Evolutionary conservation across 352 stramenopile species (phyloP).

Genomic region (Elongisporangium anandrum): DNA sequence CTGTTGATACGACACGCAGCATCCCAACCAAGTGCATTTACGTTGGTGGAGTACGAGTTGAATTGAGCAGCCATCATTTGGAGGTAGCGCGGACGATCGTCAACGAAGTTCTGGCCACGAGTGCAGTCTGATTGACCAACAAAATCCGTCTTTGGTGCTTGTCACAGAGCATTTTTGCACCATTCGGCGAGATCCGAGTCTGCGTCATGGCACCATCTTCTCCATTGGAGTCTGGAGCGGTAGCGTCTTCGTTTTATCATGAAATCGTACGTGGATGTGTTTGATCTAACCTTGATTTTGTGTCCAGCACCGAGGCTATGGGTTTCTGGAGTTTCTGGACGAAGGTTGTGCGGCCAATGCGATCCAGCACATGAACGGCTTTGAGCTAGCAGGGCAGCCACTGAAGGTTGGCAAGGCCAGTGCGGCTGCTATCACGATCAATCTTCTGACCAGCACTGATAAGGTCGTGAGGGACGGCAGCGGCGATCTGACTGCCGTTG

Average conservation of each 20-base stretch:
- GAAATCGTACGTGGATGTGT: conserved; percentile 1
- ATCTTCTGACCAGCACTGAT: conserved; percentile 57
- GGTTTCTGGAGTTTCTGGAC: conserved; percentile 70
- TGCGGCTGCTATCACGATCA: conserved; percentile 56
- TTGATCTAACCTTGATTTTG: not conserved
- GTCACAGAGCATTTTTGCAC: conserved; percentile 73
- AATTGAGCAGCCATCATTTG: conserved; percentile 74
- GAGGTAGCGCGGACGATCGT: conserved; percentile 54
- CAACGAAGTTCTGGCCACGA: not conserved
- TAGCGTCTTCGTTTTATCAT: conserved; percentile 6
- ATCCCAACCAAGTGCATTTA: conserved; percentile 74
- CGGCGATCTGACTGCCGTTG: conserved; percentile 4
- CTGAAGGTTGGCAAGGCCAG: conserved; percentile 80
- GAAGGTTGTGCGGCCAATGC: conserved; percentile 53
- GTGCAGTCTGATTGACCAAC: not conserved
- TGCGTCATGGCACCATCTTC: conserved; percentile 68
- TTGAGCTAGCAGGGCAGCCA: conserved; percentile 66
- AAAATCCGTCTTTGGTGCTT: not conserved
- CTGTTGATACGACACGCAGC: conserved; percentile 12
- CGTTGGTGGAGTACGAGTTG: conserved; percentile 58
- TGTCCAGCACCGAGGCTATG: conserved; percentile 61
- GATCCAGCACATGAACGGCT: conserved; percentile 83
- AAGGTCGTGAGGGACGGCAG: conserved; percentile 42
- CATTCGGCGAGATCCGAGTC: conserved; percentile 57
- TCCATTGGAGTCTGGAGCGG: conserved; percentile 42